A percentile compares a stretch with the other conserved stretches of the same genome.
phyloP scores from a whole-genome alignment of 768 basidiomycete genomes.

The Amanita jacksonii region DNA sequence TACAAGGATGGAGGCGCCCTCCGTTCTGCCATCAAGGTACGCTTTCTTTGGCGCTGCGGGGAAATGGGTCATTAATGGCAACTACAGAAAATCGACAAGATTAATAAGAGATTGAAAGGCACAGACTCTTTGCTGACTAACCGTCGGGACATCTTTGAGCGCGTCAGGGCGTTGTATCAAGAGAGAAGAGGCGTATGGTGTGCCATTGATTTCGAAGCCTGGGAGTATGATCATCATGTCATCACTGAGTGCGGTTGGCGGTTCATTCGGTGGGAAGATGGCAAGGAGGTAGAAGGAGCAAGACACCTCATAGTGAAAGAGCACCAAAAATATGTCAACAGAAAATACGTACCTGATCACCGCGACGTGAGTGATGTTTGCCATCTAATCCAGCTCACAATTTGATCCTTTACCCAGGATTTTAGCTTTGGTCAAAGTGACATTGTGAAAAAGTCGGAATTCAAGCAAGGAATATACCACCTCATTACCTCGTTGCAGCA shows the following conservation, averaged over 20 bases:
- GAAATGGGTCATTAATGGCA: not conserved
- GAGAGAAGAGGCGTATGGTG: constrained; percentile 63
- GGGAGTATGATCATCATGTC: constrained; percentile 66
- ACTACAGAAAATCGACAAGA: constrained; percentile 62
- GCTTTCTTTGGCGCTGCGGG: constrained; percentile 1
- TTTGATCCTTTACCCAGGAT: constrained; percentile 27
- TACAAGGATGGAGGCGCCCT: constrained; percentile 48
- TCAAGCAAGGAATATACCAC: constrained; percentile 42
- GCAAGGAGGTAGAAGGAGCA: constrained; percentile 33
- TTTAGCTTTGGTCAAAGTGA: constrained; percentile 62
- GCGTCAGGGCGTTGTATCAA: constrained; percentile 52
- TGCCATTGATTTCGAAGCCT: constrained; percentile 76
- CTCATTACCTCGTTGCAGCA: constrained; percentile 31
- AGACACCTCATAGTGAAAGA: constrained; percentile 63
- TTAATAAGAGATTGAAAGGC: constrained; percentile 69
- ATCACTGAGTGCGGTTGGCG: constrained; percentile 85
- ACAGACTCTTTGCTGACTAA: constrained; percentile 42
- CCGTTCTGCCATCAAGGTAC: constrained; percentile 51
- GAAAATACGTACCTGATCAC: constrained; percentile 52
- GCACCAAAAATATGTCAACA: constrained; percentile 45
- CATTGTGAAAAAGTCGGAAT: constrained; percentile 35
- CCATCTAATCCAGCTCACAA: not conserved
- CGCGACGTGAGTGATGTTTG: constrained; percentile 34
- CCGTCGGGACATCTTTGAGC: constrained; percentile 60
- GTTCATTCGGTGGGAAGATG: constrained; percentile 45